Conservation (phyloP, 805 yeast genomes). For the Peterozyma xylosa region DNA sequence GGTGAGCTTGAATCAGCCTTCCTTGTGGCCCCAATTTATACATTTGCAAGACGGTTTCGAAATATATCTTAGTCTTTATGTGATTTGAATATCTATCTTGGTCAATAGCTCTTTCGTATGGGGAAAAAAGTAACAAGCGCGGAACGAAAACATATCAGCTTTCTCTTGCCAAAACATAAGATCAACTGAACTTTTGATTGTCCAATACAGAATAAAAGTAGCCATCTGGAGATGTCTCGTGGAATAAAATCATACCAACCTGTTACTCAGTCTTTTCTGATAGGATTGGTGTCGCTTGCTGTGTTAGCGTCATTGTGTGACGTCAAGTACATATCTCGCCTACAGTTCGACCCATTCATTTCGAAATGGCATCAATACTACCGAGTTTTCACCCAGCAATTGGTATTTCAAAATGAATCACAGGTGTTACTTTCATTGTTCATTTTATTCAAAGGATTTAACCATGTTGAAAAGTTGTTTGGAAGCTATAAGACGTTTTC, state of each 20-base stretch:
- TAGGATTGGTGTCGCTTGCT: constrained; percentile 27
- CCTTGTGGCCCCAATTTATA: constrained; percentile 18
- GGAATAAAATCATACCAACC: constrained; percentile 18
- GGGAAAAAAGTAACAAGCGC: too few species aligned
- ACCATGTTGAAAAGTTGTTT: constrained; percentile 48
- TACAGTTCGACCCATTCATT: constrained; percentile 47
- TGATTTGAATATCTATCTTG: too few species aligned
- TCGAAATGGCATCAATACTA: constrained; percentile 50
- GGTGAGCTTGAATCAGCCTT: constrained; percentile 12
- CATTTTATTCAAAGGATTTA: constrained; percentile 41
- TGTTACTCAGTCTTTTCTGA: constrained; percentile 29
- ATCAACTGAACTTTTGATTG: too few species aligned
- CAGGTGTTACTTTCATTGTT: constrained; percentile 40
- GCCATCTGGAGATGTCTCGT: too few species aligned
- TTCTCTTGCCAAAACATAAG: too few species aligned
- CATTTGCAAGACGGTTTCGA: not conserved
- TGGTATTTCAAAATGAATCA: constrained; percentile 51
- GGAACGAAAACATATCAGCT: too few species aligned
- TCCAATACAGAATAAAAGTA: too few species aligned
- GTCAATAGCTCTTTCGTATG: too few species aligned
- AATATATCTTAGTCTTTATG: too few species aligned
- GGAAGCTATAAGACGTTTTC: constrained; percentile 50
- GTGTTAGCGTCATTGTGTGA: constrained; percentile 34
- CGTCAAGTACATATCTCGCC: constrained; percentile 32
- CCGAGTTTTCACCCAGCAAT: constrained; percentile 41